phyloP scores from a whole-genome alignment of 306 rosid genomes.

The Pachyrhizus erosus region DNA sequence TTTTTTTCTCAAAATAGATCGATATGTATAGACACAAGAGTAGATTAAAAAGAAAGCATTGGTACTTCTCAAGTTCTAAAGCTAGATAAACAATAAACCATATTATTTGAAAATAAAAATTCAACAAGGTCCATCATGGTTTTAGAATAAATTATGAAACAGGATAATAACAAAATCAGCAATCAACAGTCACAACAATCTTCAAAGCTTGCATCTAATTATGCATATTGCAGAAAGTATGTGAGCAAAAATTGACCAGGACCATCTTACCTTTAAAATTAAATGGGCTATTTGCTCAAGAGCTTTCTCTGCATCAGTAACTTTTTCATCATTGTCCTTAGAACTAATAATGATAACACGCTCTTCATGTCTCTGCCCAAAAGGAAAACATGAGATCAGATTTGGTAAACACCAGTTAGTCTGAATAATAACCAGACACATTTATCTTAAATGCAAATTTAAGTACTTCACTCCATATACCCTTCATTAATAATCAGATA shows the following conservation, averaged over 20 bases:
- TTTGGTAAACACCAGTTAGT: slow-evolving; percentile 17
- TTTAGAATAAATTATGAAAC: slow-evolving; percentile 17
- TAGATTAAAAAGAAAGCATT: neutral
- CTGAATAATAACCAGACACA: slow-evolving; percentile 10
- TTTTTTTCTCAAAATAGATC: neutral
- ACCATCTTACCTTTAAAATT: slow-evolving; percentile 72
- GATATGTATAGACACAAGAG: neutral
- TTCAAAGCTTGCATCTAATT: slow-evolving; percentile 16
- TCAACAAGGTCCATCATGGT: neutral
- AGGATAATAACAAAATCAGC: neutral
- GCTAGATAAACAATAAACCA: slow-evolving; percentile 11
- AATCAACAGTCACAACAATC: slow-evolving; percentile 3
- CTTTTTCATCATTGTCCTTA: slow-evolving; percentile 65
- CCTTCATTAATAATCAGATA: neutral
- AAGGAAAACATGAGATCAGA: slow-evolving; percentile 38
- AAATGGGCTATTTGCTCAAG: slow-evolving; percentile 75
- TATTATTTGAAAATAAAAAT: slow-evolving; percentile 27
- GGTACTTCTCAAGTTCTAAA: slow-evolving; percentile 1
- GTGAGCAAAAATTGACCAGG: slow-evolving; percentile 15
- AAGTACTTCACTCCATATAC: slow-evolving; percentile 29
- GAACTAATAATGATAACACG: slow-evolving; percentile 94
- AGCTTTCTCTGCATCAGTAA: slow-evolving; percentile 90
- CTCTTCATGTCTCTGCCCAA: slow-evolving; percentile 86
- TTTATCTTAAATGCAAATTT: slow-evolving; percentile 7
- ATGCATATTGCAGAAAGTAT: slow-evolving; percentile 4